phyloP scores from a whole-genome alignment of 139 green algal genomes.

The Coccomyxa sp. region DNA sequence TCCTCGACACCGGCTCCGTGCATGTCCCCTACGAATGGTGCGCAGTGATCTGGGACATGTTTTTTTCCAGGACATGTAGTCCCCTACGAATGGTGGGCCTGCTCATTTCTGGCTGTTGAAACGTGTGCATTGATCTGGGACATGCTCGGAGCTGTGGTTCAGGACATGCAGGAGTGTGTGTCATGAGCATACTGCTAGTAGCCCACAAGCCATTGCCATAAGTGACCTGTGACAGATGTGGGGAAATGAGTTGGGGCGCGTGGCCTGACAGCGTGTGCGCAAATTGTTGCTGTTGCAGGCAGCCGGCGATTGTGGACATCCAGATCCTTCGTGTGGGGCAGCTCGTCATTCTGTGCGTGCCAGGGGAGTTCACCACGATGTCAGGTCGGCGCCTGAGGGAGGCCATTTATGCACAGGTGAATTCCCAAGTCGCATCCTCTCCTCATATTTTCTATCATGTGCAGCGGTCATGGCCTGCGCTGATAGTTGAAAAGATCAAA shows the following conservation, averaged over 20 bases:
- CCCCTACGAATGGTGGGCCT: conserved; percentile 14
- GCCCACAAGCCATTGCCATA: too few species aligned
- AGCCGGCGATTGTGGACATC: conserved; percentile 51
- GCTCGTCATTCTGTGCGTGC: conserved; percentile 58
- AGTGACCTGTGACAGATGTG: too few species aligned
- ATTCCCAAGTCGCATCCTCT: background rate
- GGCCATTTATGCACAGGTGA: conserved; percentile 44
- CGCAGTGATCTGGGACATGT: background rate
- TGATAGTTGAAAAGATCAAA: too few species aligned
- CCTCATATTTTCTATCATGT: background rate
- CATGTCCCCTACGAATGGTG: conserved; percentile 72
- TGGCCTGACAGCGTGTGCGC: background rate
- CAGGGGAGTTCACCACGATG: conserved; percentile 84
- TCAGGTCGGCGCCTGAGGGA: conserved; percentile 56
- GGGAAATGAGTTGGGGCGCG: too few species aligned
- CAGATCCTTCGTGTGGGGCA: conserved; percentile 46
- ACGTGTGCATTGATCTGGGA: too few species aligned
- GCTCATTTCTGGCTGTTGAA: too few species aligned
- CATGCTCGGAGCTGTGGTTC: too few species aligned
- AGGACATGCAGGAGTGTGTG: too few species aligned
- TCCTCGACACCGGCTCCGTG: conserved; percentile 76
- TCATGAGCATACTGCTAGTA: too few species aligned
- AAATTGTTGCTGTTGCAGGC: conserved; percentile 20
- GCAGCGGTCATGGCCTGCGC: background rate
- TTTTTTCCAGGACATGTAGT: background rate